phyloP scores from a whole-genome alignment of 2,329 filamentous ascomycete species.

The Penicillium decumbens region DNA sequence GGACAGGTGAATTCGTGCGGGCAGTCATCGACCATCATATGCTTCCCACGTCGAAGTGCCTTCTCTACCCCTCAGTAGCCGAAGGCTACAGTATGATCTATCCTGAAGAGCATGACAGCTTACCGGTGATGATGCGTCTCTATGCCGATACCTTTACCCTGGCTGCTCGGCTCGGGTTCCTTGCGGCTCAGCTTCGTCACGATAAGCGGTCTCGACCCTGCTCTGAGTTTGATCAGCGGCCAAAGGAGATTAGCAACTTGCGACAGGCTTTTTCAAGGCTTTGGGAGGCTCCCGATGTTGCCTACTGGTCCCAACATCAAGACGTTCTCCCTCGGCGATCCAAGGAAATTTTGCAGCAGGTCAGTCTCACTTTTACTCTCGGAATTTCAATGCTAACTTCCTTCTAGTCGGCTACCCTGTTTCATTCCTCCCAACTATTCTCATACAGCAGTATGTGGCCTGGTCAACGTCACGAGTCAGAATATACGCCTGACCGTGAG shows the following conservation, averaged over 20 bases:
- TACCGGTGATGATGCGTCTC: constrained; percentile 43
- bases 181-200: constrained; percentile 40
- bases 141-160: constrained; percentile 45
- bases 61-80: constrained; percentile 36
- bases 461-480: constrained; percentile 43
- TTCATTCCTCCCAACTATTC: constrained; percentile 50
- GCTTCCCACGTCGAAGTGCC: constrained; percentile 41
- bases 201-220: constrained; percentile 27
- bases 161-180: constrained; percentile 44
- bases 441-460: constrained; percentile 53
- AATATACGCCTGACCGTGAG: constrained; percentile 38
- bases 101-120: constrained; percentile 34
- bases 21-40: constrained; percentile 47
- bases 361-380: constrained; percentile 22
- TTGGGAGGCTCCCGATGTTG: constrained; percentile 38
- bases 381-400: neutral
- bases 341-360: constrained; percentile 44
- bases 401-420: constrained; percentile 39
- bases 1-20: constrained; percentile 49
- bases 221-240: constrained; percentile 22
- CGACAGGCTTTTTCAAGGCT: constrained; percentile 37
- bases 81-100: constrained; percentile 36
- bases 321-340: constrained; percentile 35
- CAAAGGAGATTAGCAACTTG: constrained; percentile 35
- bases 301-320: constrained; percentile 35